phyloP scores from a whole-genome alignment of 2,329 filamentous ascomycete species.

The Gaeumannomyces tritici region DNA sequence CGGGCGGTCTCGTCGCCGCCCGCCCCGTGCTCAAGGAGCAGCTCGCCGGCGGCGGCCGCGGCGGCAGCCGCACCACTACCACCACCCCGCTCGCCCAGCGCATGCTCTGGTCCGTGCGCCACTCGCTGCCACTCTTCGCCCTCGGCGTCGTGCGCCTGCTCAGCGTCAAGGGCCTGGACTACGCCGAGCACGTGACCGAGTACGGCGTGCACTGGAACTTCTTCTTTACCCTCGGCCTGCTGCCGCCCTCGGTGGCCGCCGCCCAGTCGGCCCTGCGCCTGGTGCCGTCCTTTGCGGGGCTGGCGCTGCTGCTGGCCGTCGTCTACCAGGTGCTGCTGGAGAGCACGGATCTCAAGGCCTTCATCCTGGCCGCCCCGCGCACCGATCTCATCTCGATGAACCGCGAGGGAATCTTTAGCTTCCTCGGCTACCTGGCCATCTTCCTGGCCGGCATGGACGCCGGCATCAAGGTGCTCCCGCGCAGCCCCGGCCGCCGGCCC shows the following conservation, averaged over 20 bases:
- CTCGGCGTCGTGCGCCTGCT: conserved; percentile 74
- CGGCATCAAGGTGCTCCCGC: conserved; percentile 69
- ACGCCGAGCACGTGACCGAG: conserved; percentile 93
- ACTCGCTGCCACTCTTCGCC: conserved; percentile 72
- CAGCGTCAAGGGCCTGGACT: conserved; percentile 89
- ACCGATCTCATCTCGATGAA: conserved; percentile 78
- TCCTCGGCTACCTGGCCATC: conserved; percentile 87
- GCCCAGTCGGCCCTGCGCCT: conserved; percentile 63
- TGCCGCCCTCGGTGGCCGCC: conserved; percentile 81
- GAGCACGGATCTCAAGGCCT: conserved; percentile 68
- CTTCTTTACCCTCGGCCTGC: conserved; percentile 86
- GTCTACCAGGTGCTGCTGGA: conserved; percentile 70
- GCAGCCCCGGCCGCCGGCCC: conserved; percentile 39
- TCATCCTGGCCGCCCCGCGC: conserved; percentile 73
- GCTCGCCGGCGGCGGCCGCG: conserved; percentile 32
- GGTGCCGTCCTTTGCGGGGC: conserved; percentile 66
- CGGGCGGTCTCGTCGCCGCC: conserved; percentile 82
- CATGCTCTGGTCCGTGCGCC: conserved; percentile 59
- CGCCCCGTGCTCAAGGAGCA: conserved; percentile 66
- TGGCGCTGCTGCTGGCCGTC: conserved; percentile 60
- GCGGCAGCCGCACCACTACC: no score
- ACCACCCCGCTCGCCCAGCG: conserved; percentile 45
- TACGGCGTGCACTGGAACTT: conserved; percentile 99
- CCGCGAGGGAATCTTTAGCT: conserved; percentile 90
- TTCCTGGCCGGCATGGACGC: conserved; percentile 83